A percentile compares a stretch with the other conserved stretches of the same genome.
phyloP scores from a whole-genome alignment of 768 basidiomycete species.

The Baorangia bicolor region DNA sequence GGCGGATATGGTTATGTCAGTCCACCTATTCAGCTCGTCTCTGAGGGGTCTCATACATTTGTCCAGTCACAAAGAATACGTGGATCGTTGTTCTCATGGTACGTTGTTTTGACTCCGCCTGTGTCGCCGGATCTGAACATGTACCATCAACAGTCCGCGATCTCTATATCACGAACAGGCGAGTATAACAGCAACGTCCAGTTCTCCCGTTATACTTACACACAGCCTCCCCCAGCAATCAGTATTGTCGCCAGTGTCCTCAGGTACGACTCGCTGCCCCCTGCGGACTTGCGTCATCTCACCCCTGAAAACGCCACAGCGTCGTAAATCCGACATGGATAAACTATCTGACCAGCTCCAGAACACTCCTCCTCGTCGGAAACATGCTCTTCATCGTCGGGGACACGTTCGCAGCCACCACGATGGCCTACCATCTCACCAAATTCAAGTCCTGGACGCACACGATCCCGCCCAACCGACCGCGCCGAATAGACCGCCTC shows the following conservation, averaged over 20 bases:
- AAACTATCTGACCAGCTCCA: not conserved
- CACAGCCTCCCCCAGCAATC: conserved; percentile 1
- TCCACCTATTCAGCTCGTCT: not conserved
- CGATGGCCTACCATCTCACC: conserved; percentile 25
- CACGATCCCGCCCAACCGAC: not conserved
- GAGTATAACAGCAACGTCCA: not conserved
- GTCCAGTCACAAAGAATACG: conserved; percentile 14
- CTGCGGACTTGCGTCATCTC: not conserved
- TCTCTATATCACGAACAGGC: conserved; percentile 26
- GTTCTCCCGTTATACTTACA: not conserved
- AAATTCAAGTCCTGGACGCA: conserved; percentile 13
- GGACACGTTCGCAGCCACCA: conserved; percentile 19
- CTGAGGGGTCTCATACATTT: not conserved
- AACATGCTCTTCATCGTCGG: conserved; percentile 27
- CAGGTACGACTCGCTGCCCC: conserved; percentile 11
- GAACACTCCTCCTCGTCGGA: conserved; percentile 15
- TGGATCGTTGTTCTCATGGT: conserved; percentile 25
- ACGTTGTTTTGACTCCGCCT: not conserved
- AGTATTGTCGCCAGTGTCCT: conserved; percentile 13
- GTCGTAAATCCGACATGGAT: conserved; percentile 8
- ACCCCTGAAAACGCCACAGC: conserved; percentile 2
- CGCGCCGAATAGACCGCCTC: conserved; percentile 19
- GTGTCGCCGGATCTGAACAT: not conserved
- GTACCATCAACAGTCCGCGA: conserved; percentile 1
- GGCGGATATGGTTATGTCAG: conserved; percentile 31